Conservation (phyloP, 1,284 basidiomycete species). For the Anthracocystis panici-leucophaei region DNA sequence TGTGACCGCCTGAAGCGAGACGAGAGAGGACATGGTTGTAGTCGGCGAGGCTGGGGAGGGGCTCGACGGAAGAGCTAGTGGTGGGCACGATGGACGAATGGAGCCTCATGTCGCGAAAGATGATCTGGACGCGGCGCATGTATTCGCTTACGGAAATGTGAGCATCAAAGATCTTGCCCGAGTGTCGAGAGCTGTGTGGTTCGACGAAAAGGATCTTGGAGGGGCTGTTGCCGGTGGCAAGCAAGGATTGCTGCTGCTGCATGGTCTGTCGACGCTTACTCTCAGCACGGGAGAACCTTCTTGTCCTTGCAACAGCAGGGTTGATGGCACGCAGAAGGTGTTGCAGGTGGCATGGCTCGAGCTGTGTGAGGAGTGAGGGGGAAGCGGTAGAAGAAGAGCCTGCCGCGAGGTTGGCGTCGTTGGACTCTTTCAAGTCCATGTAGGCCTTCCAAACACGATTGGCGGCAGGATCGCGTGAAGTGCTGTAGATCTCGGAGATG, state of each 20-base stretch:
- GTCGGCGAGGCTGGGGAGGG: constrained; percentile 43
- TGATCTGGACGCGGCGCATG: constrained; percentile 52
- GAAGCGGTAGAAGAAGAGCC: constrained; percentile 12
- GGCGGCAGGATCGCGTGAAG: constrained; percentile 30
- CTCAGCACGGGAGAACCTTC: constrained; percentile 28
- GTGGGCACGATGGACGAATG: constrained; percentile 28
- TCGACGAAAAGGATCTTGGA: constrained; percentile 28
- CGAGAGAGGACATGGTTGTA: constrained; percentile 59
- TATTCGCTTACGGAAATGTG: constrained; percentile 41
- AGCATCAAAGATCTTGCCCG: constrained; percentile 34
- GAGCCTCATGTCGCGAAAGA: constrained; percentile 53
- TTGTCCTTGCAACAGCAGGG: constrained; percentile 35
- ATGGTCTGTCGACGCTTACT: constrained; percentile 36
- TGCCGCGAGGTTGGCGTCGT: constrained; percentile 9
- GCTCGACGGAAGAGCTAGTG: constrained; percentile 24
- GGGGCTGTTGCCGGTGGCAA: constrained; percentile 16
- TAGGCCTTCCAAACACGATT: constrained; percentile 56
- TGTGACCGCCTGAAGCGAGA: constrained; percentile 54
- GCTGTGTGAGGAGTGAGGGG: constrained; percentile 36
- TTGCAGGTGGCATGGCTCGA: constrained; percentile 39
- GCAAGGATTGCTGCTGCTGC: constrained; percentile 21
- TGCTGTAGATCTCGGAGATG: constrained; percentile 50
- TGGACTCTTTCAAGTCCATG: constrained; percentile 39
- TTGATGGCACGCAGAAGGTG: constrained; percentile 53
- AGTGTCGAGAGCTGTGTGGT: constrained; percentile 23